Conservation (phyloP, 768 basidiomycete species). For the Tylopilus subfusipes region DNA sequence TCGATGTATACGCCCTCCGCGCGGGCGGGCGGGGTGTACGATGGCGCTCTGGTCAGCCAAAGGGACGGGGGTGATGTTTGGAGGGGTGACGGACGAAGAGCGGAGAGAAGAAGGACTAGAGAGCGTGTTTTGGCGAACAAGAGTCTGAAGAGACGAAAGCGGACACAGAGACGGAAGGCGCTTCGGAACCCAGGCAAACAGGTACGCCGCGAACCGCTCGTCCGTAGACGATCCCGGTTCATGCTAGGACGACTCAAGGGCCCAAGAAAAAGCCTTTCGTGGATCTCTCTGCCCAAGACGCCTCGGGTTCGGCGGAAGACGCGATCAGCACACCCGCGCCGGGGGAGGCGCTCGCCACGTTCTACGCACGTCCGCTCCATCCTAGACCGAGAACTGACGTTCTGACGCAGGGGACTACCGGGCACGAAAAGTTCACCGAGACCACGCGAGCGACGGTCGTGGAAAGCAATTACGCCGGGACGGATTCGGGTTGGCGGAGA, state of each 20-base stretch:
- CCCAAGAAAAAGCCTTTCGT: conserved; percentile 51
- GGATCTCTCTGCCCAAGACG: conserved; percentile 58
- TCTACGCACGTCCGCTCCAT: conserved; percentile 59
- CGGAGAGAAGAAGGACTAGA: conserved; percentile 79
- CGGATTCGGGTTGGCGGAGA: conserved; percentile 74
- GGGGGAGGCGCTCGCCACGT: conserved; percentile 78
- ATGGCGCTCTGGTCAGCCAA: conserved; percentile 78
- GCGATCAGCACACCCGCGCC: conserved; percentile 75
- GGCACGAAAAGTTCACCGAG: conserved; percentile 64
- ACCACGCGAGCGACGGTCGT: conserved; percentile 52
- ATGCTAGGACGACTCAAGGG: conserved; percentile 37
- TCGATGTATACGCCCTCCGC: conserved; percentile 51
- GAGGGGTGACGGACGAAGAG: conserved; percentile 87
- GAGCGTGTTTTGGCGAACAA: conserved; percentile 65
- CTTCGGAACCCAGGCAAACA: conserved; percentile 13
- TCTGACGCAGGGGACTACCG: conserved; percentile 65
- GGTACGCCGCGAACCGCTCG: not conserved
- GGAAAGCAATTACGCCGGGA: conserved; percentile 78
- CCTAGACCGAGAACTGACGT: not conserved
- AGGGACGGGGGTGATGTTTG: conserved; percentile 75
- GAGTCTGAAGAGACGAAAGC: not conserved
- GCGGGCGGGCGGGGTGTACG: conserved; percentile 79
- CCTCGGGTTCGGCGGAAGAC: conserved; percentile 62
- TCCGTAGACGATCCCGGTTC: not conserved
- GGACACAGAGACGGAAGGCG: not conserved